Conservation (phyloP, 1,139 yeast species). For the Diutina pseudorugosa region DNA sequence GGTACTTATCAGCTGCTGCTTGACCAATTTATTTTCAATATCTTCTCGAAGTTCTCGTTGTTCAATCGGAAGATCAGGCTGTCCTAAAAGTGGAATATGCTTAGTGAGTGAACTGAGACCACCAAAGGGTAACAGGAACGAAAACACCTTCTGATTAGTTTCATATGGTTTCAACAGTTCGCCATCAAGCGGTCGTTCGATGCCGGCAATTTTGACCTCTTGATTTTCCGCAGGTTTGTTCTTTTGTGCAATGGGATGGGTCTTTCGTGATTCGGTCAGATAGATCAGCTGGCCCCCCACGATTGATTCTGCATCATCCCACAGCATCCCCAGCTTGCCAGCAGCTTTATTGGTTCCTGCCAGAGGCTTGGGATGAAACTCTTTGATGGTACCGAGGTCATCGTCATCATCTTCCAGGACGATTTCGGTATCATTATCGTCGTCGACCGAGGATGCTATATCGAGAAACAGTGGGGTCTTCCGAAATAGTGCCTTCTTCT, state of each 20-base stretch:
- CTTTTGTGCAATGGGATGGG: background rate
- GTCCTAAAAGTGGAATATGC: background rate
- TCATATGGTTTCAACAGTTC: background rate
- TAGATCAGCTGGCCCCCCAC: slow-evolving; percentile 2
- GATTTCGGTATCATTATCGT: background rate
- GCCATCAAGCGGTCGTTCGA: background rate
- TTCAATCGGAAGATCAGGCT: slow-evolving; percentile 32
- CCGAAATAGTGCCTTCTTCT: background rate
- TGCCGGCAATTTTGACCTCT: background rate
- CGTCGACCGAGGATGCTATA: background rate
- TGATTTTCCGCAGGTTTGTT: background rate
- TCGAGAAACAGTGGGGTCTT: background rate
- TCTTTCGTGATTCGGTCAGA: background rate
- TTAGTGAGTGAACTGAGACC: background rate
- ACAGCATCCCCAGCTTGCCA: background rate
- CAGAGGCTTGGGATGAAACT: background rate
- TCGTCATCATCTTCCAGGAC: background rate
- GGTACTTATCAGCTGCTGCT: slow-evolving; percentile 45
- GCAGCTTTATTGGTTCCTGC: background rate
- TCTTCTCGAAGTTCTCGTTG: background rate
- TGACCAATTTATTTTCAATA: background rate
- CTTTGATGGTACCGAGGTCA: background rate
- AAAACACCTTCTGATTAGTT: slow-evolving; percentile 1
- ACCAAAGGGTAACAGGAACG: slow-evolving; percentile 3
- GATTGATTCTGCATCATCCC: background rate